phyloP scores from a whole-genome alignment of 2,329 filamentous ascomycete genomes.

The Didymellaceae sp. region DNA sequence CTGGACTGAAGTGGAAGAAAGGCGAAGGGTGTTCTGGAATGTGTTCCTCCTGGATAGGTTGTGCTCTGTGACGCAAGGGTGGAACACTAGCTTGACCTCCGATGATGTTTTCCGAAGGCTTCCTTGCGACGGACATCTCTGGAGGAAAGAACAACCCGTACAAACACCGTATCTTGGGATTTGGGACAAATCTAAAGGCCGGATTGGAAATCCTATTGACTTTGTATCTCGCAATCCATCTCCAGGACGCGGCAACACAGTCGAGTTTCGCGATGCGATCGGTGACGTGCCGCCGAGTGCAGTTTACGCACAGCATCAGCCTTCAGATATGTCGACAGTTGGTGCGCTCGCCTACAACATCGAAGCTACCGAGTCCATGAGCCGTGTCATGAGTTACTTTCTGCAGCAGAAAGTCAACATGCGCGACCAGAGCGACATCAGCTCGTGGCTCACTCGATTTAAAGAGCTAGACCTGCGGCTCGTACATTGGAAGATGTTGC shows the following conservation, averaged over 20 bases:
- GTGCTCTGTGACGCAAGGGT: slow-evolving; percentile 27
- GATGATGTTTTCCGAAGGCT: slow-evolving; percentile 27
- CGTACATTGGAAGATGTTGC: slow-evolving; percentile 30
- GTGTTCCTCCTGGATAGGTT: slow-evolving; percentile 27
- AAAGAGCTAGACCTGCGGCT: slow-evolving; percentile 29
- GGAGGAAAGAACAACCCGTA: slow-evolving; percentile 25
- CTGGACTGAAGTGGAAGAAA: slow-evolving; percentile 29
- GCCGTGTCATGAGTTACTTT: slow-evolving; percentile 27
- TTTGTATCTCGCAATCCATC: slow-evolving; percentile 18
- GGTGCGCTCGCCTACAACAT: slow-evolving; percentile 30
- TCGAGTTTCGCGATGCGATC: neutral
- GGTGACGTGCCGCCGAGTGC: neutral
- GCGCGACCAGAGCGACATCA: slow-evolving; percentile 20
- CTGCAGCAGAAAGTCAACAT: slow-evolving; percentile 28
- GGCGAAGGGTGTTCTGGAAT: slow-evolving; percentile 29
- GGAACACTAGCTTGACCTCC: slow-evolving; percentile 29
- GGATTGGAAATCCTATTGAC: slow-evolving; percentile 25
- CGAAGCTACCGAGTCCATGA: slow-evolving; percentile 31
- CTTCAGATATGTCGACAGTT: slow-evolving; percentile 27
- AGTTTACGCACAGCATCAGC: neutral
- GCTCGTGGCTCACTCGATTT: slow-evolving; percentile 29
- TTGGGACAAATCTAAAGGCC: slow-evolving; percentile 29
- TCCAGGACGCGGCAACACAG: neutral
- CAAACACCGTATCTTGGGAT: slow-evolving; percentile 30
- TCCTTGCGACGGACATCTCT: slow-evolving; percentile 28